Evolutionary conservation across 106 monocot species (phyloP), one percentile per base, ranked within the genome.

Genomic region (Xerophyta viscosa): DNA sequence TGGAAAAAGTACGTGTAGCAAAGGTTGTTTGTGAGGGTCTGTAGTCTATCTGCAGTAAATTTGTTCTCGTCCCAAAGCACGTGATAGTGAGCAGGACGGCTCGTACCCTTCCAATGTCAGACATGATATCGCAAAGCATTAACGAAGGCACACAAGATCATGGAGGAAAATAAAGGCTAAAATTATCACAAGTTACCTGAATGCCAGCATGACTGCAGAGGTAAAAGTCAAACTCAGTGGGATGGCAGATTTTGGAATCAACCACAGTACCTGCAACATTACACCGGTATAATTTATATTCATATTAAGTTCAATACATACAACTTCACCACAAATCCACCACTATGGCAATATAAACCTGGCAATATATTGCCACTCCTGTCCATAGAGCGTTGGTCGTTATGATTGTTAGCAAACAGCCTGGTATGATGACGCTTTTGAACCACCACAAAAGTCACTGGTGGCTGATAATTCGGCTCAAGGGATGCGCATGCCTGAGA

Each of bases 31-130:
- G 89, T 98, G 14, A 98, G 73, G 29, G 71, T 56, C 41, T 92
- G 86, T 22, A 92, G 44, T 6, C 20, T 64, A 52, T 92, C 86
- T 6, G 91, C 86, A 18, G 72, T 73, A 46, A 92, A 92, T 13
- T 86, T 82, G 73, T 86, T 92, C 54, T 86, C 91, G 52, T 92
- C 91, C 86, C 91, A 92, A 7, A 86, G 31, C 48, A 92, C 91
- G 62, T 92, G 91, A 66, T 92, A 92, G 52, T 92, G 91, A 22
- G 86, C 91, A 41, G 86, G 91, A 10, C 91, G 78, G 55, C 91
- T 92, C 19, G 91, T 86, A 24, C 91, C 91, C 90, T 91, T 20
- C 7, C 51, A 37, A 54, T n/a, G n/a, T n/a, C n/a, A n/a, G n/a
- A n/a, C n/a, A n/a, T n/a, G n/a, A n/a, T n/a, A n/a, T n/a, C n/a